Percentiles rank a stretch among this genome's conserved stretches.
Evolutionary conservation across 1,284 basidiomycete species (phyloP).

Genomic region (Tilletia caries): DNA sequence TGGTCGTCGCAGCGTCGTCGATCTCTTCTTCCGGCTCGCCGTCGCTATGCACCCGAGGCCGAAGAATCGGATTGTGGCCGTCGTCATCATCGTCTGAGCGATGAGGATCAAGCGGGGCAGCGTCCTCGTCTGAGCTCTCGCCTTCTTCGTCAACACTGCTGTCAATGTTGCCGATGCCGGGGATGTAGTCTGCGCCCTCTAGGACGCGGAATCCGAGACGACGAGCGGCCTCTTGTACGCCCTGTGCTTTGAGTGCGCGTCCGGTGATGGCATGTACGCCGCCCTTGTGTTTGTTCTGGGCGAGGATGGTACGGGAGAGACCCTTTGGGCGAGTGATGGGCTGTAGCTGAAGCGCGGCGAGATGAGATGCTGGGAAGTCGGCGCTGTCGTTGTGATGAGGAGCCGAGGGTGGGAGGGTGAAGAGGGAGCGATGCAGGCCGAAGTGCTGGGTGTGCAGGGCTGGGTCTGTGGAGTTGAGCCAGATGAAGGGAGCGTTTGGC

Average conservation of each 20-base stretch:
- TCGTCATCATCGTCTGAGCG: neutral
- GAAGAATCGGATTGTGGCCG: neutral
- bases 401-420: neutral
- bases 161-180: neutral
- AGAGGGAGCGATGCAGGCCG: conserved; percentile 7
- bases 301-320: neutral
- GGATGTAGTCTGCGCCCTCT: neutral
- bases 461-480: neutral
- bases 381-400: too few relatives aligned
- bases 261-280: neutral
- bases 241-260: neutral
- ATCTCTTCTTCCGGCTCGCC: neutral
- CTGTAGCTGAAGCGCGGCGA: neutral
- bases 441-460: neutral
- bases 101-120: neutral
- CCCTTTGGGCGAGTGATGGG: neutral
- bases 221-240: neutral
- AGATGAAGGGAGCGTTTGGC: conserved; percentile 5
- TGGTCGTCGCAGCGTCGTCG: neutral
- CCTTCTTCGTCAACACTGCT: conserved; percentile 5
- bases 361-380: neutral
- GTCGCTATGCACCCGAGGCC: neutral
- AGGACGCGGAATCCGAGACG: neutral
- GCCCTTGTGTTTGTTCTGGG: neutral
- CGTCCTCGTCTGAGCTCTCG: neutral